Percentiles rank a stretch among this genome's conserved stretches.
Evolutionary conservation across 768 basidiomycete species (phyloP).

Genomic region (Rhodotorula sphaerocarpa): DNA sequence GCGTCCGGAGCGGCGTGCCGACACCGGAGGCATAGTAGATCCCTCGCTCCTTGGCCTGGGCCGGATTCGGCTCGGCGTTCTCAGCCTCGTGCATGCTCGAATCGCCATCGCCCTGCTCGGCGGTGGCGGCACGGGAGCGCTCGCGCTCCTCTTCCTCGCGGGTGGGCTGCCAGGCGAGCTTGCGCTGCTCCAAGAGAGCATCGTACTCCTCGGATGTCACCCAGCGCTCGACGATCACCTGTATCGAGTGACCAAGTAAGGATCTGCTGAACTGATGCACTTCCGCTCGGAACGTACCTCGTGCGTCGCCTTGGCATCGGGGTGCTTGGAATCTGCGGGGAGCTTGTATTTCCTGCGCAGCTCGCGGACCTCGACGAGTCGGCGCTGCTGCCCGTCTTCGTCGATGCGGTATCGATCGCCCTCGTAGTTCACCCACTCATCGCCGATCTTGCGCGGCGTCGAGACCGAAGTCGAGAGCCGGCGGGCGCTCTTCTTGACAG

Average conservation of each 20-base stretch:
- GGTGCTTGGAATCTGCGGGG: slow-evolving; percentile 24
- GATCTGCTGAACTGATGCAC: no score
- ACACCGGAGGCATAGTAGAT: slow-evolving; percentile 12
- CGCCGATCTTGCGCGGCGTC: slow-evolving; percentile 1
- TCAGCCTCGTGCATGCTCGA: neutral
- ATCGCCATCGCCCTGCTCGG: neutral
- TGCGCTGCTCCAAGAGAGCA: slow-evolving; percentile 1
- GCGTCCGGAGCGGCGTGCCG: slow-evolving; percentile 17
- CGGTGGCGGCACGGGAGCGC: neutral
- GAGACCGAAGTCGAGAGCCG: neutral
- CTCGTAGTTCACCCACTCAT: slow-evolving; percentile 27
- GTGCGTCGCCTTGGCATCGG: slow-evolving; percentile 19
- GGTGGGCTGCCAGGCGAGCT: slow-evolving; percentile 21
- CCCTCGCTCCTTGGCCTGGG: neutral
- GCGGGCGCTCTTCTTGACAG: neutral
- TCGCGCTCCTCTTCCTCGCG: slow-evolving; percentile 21
- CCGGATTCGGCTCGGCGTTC: neutral
- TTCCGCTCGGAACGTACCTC: slow-evolving; percentile 3
- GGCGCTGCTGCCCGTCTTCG: slow-evolving; percentile 6
- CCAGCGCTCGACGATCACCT: slow-evolving; percentile 32
- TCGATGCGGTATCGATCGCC: slow-evolving; percentile 20
- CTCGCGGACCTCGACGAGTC: slow-evolving; percentile 28
- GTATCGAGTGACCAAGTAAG: no score
- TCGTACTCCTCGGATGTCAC: slow-evolving; percentile 13
- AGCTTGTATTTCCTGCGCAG: slow-evolving; percentile 9